phyloP scores from a whole-genome alignment of 2,329 filamentous ascomycete genomes.

The Penicillium sp. region DNA sequence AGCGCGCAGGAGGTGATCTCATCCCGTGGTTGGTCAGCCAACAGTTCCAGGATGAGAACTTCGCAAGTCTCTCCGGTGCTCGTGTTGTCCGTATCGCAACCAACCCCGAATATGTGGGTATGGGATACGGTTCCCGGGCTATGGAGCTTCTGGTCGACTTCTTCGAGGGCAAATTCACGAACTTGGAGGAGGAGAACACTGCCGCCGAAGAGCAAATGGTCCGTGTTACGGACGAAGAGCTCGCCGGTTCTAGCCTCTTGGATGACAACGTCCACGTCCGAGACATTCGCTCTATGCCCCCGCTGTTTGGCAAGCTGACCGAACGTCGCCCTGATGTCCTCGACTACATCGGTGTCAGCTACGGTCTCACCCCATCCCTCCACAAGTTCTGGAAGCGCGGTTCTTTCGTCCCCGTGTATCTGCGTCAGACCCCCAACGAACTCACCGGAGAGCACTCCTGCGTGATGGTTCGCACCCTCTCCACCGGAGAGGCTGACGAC shows the following conservation, averaged over 20 bases:
- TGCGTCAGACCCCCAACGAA: slow-evolving; percentile 93
- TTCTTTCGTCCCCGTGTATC: slow-evolving; percentile 82
- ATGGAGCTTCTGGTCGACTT: slow-evolving; percentile 85
- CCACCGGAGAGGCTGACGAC: slow-evolving; percentile 57
- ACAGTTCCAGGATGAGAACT: slow-evolving; percentile 97
- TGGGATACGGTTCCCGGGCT: slow-evolving; percentile 91
- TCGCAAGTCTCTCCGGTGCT: slow-evolving; percentile 87
- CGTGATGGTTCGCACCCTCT: slow-evolving; percentile 86
- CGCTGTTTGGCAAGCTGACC: slow-evolving; percentile 82
- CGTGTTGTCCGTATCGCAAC: slow-evolving; percentile 92
- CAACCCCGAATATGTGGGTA: slow-evolving; percentile 85
- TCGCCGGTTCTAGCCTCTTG: slow-evolving; percentile 71
- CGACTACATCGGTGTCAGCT: slow-evolving; percentile 94
- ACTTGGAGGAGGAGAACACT: slow-evolving; percentile 69
- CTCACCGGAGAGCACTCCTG: slow-evolving; percentile 96
- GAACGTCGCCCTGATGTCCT: slow-evolving; percentile 76
- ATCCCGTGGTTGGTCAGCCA: slow-evolving; percentile 98
- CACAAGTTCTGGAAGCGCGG: slow-evolving; percentile 97
- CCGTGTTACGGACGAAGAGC: slow-evolving; percentile 76
- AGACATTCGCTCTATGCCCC: slow-evolving; percentile 88
- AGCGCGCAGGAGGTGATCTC: slow-evolving; percentile 84
- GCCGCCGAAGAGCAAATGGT: slow-evolving; percentile 60
- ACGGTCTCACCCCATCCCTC: slow-evolving; percentile 79
- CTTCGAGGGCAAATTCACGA: slow-evolving; percentile 90
- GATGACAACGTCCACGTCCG: slow-evolving; percentile 87